Percentiles rank a stretch among this genome's conserved stretches.
Evolutionary conservation across 2,329 filamentous ascomycete species (phyloP).

Genomic region (Seiridium unicorne): DNA sequence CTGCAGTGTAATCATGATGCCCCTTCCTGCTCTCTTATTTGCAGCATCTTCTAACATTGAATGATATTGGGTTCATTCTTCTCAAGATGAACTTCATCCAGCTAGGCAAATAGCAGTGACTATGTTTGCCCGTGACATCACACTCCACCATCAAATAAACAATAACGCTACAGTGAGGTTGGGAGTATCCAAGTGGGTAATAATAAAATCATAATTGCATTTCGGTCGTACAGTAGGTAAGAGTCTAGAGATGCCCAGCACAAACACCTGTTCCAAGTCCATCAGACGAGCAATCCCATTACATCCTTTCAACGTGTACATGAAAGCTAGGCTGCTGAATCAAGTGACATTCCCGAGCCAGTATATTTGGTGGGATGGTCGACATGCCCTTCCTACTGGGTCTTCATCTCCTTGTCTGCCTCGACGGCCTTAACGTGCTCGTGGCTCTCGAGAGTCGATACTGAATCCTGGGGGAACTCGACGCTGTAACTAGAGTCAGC

Average conservation of each 20-base stretch:
- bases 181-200: too few species aligned
- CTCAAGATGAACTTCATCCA: too few species aligned
- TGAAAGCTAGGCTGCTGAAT: not conserved
- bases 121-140: too few species aligned
- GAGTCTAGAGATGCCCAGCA: not conserved
- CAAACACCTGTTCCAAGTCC: not conserved
- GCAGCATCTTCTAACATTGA: too few species aligned
- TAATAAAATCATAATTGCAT: not conserved
- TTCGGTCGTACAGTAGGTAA: not conserved
- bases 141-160: too few species aligned
- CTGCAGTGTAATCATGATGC: too few species aligned
- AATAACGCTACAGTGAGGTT: too few species aligned
- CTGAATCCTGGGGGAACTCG: constrained; percentile 64
- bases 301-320: too few species aligned
- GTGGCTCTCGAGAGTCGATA: constrained; percentile 65
- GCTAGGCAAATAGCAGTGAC: too few species aligned
- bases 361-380: not conserved
- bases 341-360: not conserved
- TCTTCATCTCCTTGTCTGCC: constrained; percentile 67
- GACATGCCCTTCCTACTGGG: constrained; percentile 53
- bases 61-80: too few species aligned
- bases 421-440: constrained; percentile 76
- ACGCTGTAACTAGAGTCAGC: constrained; percentile 52
- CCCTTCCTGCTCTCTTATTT: too few species aligned
- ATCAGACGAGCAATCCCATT: too few species aligned